A percentile compares a stretch with the other conserved stretches of the same genome.
These are phyloP conservation scores for Asclepias syriaca DNA, from an alignment of 257 asterid genomes.

Conservation along the genomic window DNA sequence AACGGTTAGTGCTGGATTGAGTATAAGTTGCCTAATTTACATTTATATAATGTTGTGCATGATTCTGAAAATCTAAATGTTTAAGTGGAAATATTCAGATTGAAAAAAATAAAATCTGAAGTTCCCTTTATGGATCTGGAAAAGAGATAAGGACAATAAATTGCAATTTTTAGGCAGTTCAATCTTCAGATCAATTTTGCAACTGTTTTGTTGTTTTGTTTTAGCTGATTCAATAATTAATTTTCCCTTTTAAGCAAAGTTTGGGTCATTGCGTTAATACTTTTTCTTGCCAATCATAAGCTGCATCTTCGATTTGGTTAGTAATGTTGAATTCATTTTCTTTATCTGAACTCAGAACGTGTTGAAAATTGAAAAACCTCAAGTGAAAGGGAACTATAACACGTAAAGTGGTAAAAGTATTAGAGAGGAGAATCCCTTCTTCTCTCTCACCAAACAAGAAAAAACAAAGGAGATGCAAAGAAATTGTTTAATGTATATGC, in stretches of 20 bases:
- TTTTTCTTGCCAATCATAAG: not conserved
- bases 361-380: not conserved
- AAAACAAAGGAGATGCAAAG: not conserved
- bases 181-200: not conserved
- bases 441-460: too few species aligned
- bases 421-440: too few species aligned
- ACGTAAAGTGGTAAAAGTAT: not conserved
- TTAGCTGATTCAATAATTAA: not conserved
- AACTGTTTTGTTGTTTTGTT: not conserved
- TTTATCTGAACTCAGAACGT: not conserved
- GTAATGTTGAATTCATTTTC: not conserved
- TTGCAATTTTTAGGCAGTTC: not conserved
- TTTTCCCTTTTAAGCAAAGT: not conserved
- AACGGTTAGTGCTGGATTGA: constrained; percentile 44
- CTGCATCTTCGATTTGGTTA: not conserved
- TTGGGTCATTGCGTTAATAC: not conserved
- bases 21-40: not conserved
- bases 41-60: not conserved
- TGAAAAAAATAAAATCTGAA: too few species aligned
- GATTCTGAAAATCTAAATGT: not conserved
- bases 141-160: not conserved
- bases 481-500: not conserved
- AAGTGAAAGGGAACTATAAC: not conserved
- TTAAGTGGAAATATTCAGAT: not conserved
- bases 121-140: not conserved